These are phyloP conservation scores for Coprinellus aureogranulatus DNA, from an alignment of 768 basidiomycete species.

Conservation along the genomic window DNA sequence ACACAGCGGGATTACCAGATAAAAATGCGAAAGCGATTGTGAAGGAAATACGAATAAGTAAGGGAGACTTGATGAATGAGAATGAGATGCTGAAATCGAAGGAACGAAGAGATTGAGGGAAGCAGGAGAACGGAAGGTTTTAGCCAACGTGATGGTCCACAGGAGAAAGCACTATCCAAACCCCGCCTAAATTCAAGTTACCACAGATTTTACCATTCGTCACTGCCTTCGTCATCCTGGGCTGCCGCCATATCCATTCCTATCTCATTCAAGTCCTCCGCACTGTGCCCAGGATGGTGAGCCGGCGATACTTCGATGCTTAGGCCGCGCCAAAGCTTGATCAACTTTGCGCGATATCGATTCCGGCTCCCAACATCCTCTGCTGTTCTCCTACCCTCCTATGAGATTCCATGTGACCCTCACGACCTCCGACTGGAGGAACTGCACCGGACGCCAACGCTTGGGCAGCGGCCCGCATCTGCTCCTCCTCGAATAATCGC, in stretches of 20 bases:
- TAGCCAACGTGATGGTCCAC: neutral
- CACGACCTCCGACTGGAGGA: slow-evolving; percentile 13
- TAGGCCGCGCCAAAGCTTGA: neutral
- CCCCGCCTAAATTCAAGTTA: neutral
- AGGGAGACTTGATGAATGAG: neutral
- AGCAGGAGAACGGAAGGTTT: neutral
- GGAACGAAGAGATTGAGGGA: neutral
- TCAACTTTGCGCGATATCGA: slow-evolving; percentile 45
- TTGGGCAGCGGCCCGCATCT: slow-evolving; percentile 41
- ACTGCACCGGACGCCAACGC: neutral
- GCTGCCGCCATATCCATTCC: neutral
- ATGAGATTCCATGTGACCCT: slow-evolving; percentile 26
- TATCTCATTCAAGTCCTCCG: neutral
- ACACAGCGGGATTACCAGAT: neutral
- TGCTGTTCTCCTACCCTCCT: slow-evolving; percentile 9
- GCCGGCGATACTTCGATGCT: neutral
- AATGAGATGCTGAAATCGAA: neutral
- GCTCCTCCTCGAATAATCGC: slow-evolving; percentile 70
- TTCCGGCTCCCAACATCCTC: slow-evolving; percentile 36
- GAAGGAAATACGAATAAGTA: neutral
- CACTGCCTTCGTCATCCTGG: slow-evolving; percentile 1
- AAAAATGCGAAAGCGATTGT: neutral
- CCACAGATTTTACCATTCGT: neutral
- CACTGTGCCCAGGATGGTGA: neutral
- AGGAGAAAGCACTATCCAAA: neutral